Base-by-base conservation (phyloP, 768 basidiomycete genomes). In the Rhodotorula sphaerocarpa region DNA sequence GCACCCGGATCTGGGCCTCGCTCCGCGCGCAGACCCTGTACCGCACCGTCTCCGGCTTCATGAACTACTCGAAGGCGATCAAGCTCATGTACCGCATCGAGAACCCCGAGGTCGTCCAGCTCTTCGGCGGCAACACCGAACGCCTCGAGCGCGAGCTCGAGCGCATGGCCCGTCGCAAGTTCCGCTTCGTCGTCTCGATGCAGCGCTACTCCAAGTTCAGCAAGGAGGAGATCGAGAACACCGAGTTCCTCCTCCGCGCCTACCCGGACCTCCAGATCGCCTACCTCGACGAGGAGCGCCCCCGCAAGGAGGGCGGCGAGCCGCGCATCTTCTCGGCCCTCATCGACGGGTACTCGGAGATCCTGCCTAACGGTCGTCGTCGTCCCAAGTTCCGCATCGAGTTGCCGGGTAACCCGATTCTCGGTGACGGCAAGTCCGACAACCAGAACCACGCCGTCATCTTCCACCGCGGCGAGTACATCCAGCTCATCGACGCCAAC, bases 11-110 rank as follows among this genome's bases (percentile, higher is more conserved):
- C 72, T 99, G 95, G 95, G 92, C 95, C 14, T 96, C 93, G 9
- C 83, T 99, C 14, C 89, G 95, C 57, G 95, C 95, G 23, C 95
- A 99, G 79, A 99, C 95, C 3, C 83, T 99, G 25, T 97, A 99
- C 75, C 85, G 95, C 69, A 99, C 95, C 20, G 93, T 99, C 23
- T 96, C 95, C 41, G 95, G 95, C 55, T 96, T 99, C 89, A 97
- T 97, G 95, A 99, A 99, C 78, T 97, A 99, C 76, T 85, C 88
- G 69, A 99, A 99, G 79, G 95, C 95, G 18, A 97, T 99, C 83
- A 99, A 99, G 75, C 79, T 99, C 41, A 82, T 99, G n/a, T 93
- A 97, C 76, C 90, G 93, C 59, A 95, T 99, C 46, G 95, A 99
- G 79, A 97, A 97, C 78, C 95, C 95, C 12, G 95, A 99, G 76